Evolutionary conservation across 2,329 filamentous ascomycete species (phyloP).

Genomic region (Albifimbria verrucaria): DNA sequence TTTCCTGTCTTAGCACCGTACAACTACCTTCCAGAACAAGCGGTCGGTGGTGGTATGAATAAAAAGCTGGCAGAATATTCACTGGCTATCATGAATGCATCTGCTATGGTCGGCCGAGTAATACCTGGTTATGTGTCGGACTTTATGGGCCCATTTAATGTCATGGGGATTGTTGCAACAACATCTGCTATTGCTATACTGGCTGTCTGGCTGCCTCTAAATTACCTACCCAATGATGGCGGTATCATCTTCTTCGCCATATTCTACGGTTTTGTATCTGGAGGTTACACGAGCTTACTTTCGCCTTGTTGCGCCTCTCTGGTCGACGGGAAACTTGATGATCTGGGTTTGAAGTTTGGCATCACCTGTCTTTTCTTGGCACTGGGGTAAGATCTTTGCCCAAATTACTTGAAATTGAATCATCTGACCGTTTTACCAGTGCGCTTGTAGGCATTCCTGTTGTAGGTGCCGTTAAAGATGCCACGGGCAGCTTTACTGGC

Average conservation of each 20-base stretch:
- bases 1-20: neutral
- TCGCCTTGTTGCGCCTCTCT: neutral
- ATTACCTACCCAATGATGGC: neutral
- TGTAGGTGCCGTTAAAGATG: neutral
- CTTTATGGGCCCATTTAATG: neutral
- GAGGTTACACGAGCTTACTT: neutral
- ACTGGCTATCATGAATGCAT: neutral
- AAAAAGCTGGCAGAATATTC: neutral
- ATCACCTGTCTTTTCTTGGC: neutral
- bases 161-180: neutral
- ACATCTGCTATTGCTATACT: neutral
- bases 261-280: neutral
- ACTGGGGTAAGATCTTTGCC: neutral
- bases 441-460: neutral
- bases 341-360: neutral
- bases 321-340: neutral
- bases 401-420: too few relatives aligned
- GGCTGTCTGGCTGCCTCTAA: neutral
- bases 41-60: neutral
- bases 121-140: neutral
- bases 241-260: neutral
- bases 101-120: neutral
- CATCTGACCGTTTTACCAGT: neutral
- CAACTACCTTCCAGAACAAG: neutral
- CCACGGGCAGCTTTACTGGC: neutral